A percentile compares a stretch with the other conserved stretches of the same genome.
Evolutionary conservation across 2,329 filamentous ascomycete species (phyloP).

Genomic region (Diaporthe sp.): DNA sequence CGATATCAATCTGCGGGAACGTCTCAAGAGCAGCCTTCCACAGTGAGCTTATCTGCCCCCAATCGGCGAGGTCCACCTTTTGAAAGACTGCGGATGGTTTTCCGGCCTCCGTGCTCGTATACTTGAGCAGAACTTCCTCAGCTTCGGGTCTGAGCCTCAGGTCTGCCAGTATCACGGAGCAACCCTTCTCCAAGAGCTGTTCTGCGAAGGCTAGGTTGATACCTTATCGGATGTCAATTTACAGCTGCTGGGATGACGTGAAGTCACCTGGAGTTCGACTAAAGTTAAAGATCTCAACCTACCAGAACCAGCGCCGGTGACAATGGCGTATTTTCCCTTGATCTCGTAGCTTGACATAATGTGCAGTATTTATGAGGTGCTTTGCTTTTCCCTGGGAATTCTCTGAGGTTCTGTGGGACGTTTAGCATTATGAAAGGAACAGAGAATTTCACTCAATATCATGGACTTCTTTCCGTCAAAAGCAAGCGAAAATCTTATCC

Average conservation of each 20-base stretch:
- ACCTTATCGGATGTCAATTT: slow-evolving; percentile 42
- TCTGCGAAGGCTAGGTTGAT: slow-evolving; percentile 53
- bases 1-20: slow-evolving; percentile 40
- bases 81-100: slow-evolving; percentile 50
- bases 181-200: slow-evolving; percentile 50
- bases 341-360: slow-evolving; percentile 1
- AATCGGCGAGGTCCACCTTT: slow-evolving; percentile 52
- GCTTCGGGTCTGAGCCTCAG: slow-evolving; percentile 51
- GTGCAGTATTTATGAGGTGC: not conserved
- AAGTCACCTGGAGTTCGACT: not conserved
- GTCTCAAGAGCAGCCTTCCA: slow-evolving; percentile 41
- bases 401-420: no score
- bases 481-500: not conserved
- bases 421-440: no score
- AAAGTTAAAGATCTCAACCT: not conserved
- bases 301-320: slow-evolving; percentile 50
- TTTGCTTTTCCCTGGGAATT: not conserved
- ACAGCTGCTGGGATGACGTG: not conserved
- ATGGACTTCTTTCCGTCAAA: not conserved
- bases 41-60: slow-evolving; percentile 47
- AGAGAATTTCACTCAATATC: not conserved
- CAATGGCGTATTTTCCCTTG: slow-evolving; percentile 46
- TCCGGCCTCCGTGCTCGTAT: slow-evolving; percentile 43
- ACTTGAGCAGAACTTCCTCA: slow-evolving; percentile 48
- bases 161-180: slow-evolving; percentile 54